Conservation (phyloP, 345 rosid species). For the Rhizophora apiculata region DNA sequence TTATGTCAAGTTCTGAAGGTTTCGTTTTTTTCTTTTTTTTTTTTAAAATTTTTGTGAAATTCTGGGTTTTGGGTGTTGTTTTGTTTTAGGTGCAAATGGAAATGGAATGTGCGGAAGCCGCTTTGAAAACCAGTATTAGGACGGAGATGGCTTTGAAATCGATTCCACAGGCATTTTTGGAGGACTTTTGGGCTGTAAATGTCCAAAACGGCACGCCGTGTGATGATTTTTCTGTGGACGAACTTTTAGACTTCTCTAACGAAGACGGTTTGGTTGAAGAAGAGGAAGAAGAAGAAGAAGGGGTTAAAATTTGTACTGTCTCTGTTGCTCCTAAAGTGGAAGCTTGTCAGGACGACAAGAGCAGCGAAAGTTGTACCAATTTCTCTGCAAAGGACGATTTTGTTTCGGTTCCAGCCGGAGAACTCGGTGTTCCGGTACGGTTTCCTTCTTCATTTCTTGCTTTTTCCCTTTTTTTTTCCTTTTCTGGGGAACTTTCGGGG, state of each 20-base stretch:
- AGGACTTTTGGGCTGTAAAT: constrained; percentile 36
- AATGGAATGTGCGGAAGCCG: constrained; percentile 72
- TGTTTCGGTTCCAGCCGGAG: constrained; percentile 44
- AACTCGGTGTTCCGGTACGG: constrained; percentile 66
- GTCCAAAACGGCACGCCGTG: constrained; percentile 34
- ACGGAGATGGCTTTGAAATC: constrained; percentile 53
- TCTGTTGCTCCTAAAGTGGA: constrained; percentile 21
- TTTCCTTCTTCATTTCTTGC: neutral
- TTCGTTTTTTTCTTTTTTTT: neutral
- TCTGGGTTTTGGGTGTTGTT: constrained; percentile 9
- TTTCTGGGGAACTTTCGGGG: neutral
- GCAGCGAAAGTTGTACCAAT: constrained; percentile 13
- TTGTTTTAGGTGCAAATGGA: constrained; percentile 21
- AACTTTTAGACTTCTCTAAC: constrained; percentile 78
- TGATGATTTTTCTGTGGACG: constrained; percentile 77
- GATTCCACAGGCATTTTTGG: constrained; percentile 30
- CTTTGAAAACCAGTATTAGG: constrained; percentile 57
- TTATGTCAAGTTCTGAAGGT: neutral
- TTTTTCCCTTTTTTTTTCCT: neutral
- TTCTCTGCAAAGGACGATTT: constrained; percentile 33
- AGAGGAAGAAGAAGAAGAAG: constrained; percentile 23
- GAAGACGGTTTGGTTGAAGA: constrained; percentile 50
- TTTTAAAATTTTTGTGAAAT: neutral
- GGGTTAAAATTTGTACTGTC: neutral
- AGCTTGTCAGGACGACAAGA: constrained; percentile 14